These are phyloP conservation scores for Coemansia umbellata DNA, from an alignment of 192 early-diverging fungal species.

Conservation along the genomic window DNA sequence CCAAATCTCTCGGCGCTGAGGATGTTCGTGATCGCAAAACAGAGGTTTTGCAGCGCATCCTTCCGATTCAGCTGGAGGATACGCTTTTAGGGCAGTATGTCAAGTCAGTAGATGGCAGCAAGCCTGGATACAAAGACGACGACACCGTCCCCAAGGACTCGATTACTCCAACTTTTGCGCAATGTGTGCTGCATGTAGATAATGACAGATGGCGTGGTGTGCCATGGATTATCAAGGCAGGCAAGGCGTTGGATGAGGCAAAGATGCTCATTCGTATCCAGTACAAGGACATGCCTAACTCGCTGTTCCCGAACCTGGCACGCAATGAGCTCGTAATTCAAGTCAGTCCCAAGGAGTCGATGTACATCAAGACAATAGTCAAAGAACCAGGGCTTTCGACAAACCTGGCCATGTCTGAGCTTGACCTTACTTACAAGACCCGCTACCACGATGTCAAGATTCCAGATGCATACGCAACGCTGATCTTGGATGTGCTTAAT, in stretches of 20 bases:
- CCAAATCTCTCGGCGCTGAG: conserved; percentile 76
- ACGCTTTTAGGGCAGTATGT: conserved; percentile 88
- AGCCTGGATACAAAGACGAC: conserved; percentile 89
- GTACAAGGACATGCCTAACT: conserved; percentile 84
- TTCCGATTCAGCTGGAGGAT: conserved; percentile 71
- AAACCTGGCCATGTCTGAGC: conserved; percentile 76
- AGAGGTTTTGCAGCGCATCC: conserved; percentile 75
- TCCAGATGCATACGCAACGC: conserved; percentile 92
- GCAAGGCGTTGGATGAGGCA: conserved; percentile 83
- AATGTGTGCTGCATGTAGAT: conserved; percentile 77
- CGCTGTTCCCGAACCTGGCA: conserved; percentile 66
- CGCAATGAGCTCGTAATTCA: conserved; percentile 95
- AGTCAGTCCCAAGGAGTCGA: conserved; percentile 88
- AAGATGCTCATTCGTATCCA: conserved; percentile 94
- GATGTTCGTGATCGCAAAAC: conserved; percentile 94
- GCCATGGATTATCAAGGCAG: conserved; percentile 67
- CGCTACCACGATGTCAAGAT: conserved; percentile 83
- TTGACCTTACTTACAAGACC: conserved; percentile 84
- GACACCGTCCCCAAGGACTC: conserved; percentile 79
- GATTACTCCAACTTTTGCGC: conserved; percentile 87
- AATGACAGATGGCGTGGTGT: conserved; percentile 86
- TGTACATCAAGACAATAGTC: conserved; percentile 94
- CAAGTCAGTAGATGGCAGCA: conserved; percentile 66
- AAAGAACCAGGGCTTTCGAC: conserved; percentile 85
- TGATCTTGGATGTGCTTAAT: conserved; percentile 84